These are phyloP conservation scores for Piromyces finnis DNA, from an alignment of 192 early-diverging fungal species.

Conservation along the genomic window DNA sequence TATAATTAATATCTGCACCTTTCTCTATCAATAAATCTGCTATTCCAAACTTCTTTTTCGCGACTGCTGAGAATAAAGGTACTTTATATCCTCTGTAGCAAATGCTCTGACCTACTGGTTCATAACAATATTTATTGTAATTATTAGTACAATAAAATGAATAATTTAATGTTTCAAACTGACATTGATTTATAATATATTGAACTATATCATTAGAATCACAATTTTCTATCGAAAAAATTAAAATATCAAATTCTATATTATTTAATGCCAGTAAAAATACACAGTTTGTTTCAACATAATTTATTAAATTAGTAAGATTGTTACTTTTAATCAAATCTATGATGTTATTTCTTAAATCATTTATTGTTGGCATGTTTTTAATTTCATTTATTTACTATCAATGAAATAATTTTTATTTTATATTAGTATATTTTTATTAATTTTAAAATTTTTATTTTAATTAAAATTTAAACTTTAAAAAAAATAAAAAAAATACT, in stretches of 20 bases:
- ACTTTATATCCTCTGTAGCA: neutral
- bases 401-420: too few species aligned
- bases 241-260: neutral
- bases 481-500: too few species aligned
- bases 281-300: neutral
- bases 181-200: neutral
- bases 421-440: neutral
- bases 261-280: neutral
- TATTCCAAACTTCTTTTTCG: neutral
- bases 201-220: neutral
- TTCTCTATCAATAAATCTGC: neutral
- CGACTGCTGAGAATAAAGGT: neutral
- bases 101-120: neutral
- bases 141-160: neutral
- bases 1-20: neutral
- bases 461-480: too few species aligned
- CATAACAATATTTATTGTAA: neutral
- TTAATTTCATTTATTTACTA: neutral
- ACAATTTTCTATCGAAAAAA: neutral
- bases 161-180: neutral
- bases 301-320: neutral
- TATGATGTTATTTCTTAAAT: neutral
- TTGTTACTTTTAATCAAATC: neutral
- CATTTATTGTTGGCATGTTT: neutral
- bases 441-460: too few species aligned